Evolutionary conservation across 1,284 basidiomycete species (phyloP), one percentile per base, ranked within the genome.

Genomic region (Puccinia brachypodii): DNA sequence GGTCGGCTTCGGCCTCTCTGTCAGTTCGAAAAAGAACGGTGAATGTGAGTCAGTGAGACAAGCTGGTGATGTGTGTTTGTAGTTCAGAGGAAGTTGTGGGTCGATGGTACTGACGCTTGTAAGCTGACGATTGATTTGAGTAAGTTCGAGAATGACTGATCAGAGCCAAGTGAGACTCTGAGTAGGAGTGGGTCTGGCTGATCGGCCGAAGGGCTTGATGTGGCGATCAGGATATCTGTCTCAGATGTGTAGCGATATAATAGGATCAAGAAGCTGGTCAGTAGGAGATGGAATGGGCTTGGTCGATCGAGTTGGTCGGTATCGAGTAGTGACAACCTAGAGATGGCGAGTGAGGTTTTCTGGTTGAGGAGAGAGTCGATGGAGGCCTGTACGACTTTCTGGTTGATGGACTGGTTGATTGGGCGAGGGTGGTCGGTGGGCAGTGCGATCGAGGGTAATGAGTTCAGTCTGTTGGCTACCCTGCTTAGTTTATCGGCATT

Each of bases 381-480:
- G 40, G 85, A 83, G 36, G 94, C 92, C 86, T 95, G 95, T 86
- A 94, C 91, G 66, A 92, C 88, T 85, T 90, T 92, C 86, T 91
- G 90, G 16, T 90, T 88, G 19, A 91, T 92, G 16, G 91, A 88
- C 38, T 76, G 72, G 47, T 47, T 44, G 25, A 28, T 62, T 19
- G 94, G 93, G 81, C 96, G 89, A 1, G 97, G 96, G 86, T 98
- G 99, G 87, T 99, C 97, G 0, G 96, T 98, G 0, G 97, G 96
- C 25, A 99, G 89, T 3, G 95, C 94, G 83, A 98, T 93, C 38
- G 93, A 92, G 13, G 64, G 64, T 14, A 68, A 25, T 42, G 64
- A 42, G 64, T 40, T 68, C 8, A 68, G 64, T 42, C 64, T 38
- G 38, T 28, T 68, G 13, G 64, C n/a, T 19, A 68, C 44, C 38